Conservation (phyloP, 495 filamentous ascomycete species). For the Aspergillus sclerotiicarbonarius region DNA sequence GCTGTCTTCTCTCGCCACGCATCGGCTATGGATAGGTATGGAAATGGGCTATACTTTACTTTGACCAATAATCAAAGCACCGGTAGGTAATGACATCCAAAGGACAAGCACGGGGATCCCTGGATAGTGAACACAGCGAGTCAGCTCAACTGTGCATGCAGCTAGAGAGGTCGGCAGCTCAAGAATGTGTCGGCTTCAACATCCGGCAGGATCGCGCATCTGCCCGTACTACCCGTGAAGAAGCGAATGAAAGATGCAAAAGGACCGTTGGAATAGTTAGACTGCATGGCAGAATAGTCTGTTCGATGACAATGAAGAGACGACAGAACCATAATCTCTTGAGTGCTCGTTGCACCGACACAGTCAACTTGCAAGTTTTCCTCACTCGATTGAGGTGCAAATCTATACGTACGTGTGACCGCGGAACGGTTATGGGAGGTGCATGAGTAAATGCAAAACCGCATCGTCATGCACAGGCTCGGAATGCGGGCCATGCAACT, state of each 20-base stretch:
- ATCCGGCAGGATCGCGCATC: constrained; percentile 6
- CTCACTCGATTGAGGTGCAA: background rate
- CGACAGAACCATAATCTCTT: too few species aligned
- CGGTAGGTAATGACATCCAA: too few species aligned
- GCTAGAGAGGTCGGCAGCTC: background rate
- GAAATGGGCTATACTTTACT: too few species aligned
- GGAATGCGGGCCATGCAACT: constrained; percentile 19
- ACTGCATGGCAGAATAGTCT: background rate
- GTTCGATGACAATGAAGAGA: background rate
- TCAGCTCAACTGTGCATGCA: too few species aligned
- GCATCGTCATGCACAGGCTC: constrained; percentile 6
- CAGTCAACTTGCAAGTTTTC: too few species aligned
- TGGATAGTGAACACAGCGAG: too few species aligned
- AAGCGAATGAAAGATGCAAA: background rate
- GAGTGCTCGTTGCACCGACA: too few species aligned
- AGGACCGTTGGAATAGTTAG: too few species aligned
- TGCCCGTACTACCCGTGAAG: constrained; percentile 12
- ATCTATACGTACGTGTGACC: background rate
- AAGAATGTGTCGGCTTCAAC: constrained; percentile 16
- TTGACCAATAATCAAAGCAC: too few species aligned
- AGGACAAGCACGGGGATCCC: too few species aligned
- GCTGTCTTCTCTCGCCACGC: too few species aligned
- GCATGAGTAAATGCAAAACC: constrained; percentile 8
- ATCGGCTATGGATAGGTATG: too few species aligned
- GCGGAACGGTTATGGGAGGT: constrained; percentile 5